Base-by-base conservation (phyloP, 1,284 basidiomycete species). In the Fistulinella cinereoalba region DNA sequence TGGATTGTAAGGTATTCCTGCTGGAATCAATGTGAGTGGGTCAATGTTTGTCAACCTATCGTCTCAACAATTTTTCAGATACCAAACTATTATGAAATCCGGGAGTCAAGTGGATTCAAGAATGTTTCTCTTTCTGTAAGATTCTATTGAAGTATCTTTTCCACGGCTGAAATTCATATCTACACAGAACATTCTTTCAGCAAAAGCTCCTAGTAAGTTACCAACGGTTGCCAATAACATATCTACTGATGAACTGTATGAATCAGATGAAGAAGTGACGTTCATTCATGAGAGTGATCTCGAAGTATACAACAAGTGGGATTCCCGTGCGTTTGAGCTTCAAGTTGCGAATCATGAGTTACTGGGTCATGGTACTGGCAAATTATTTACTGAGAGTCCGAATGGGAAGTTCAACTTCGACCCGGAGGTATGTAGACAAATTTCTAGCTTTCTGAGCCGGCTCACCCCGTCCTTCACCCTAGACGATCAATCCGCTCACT, bases 331-430 rank as follows among this genome's bases (percentile, higher is more conserved):
- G 0, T 92, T 92, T 54, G 89, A 92, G 55, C 72, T 93, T 0
- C 89, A 92, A 56, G 90, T 92, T 11, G 89, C 88, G 11, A 92
- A 88, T 60, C 89, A 92, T 59, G 89, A 92, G 56, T 69, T 92
- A 2, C 76, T 89, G 5, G 88, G 88, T 0, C 87, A 89, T 54
- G 86, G 86, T 10, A 84, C 83, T 9, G 90, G 90, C 18, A 90
- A 90, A 60, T 67, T 88, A 1, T 88, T 92, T 62, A 80, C 85
- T 55, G 88, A 92, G 64, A 73, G 76, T 49, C 71, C 76, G 1
- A 79, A 89, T 60, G 90, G 90, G 7, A 80, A 74, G 42, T 79
- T 82, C 65, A 92, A 92, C 68, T 92, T 92, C 57, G 83, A 88
- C 59, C 76, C 78, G 4, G 75, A 77, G 53, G 61, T 61, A 40